phyloP scores from a whole-genome alignment of 306 rosid genomes.

The Alnus rubra region DNA sequence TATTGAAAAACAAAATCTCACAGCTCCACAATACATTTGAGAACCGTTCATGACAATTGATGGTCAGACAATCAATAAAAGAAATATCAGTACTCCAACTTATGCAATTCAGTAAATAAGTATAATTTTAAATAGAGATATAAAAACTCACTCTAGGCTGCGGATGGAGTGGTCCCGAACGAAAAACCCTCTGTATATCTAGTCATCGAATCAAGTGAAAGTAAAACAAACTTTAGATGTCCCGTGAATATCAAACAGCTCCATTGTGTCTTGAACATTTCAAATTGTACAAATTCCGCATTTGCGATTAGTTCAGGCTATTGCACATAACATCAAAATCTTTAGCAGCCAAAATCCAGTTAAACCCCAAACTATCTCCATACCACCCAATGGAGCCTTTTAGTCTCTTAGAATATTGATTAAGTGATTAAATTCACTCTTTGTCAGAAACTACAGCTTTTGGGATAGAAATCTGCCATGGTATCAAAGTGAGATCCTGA shows the following conservation, averaged over 20 bases:
- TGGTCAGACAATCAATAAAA: not conserved
- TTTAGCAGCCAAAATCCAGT: not conserved
- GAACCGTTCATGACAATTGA: not conserved
- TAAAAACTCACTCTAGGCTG: constrained; percentile 74
- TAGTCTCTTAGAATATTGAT: too few relatives aligned
- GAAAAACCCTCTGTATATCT: constrained; percentile 94
- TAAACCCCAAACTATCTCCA: not conserved
- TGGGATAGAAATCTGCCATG: not conserved
- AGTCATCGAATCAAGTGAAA: constrained; percentile 44
- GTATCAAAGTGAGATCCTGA: too few relatives aligned
- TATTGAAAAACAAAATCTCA: not conserved
- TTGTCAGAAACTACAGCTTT: too few relatives aligned
- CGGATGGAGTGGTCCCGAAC: constrained; percentile 76
- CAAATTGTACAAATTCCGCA: not conserved
- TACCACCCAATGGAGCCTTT: too few relatives aligned
- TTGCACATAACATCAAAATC: not conserved
- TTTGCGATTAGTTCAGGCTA: not conserved
- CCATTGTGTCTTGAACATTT: not conserved
- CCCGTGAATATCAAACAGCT: constrained; percentile 6
- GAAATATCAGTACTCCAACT: not conserved
- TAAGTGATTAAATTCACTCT: too few relatives aligned
- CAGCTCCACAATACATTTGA: not conserved
- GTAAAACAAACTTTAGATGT: constrained; percentile 38
- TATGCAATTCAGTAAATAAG: not conserved
- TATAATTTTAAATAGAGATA: not conserved